phyloP scores from a whole-genome alignment of 2,329 filamentous ascomycete species.

The Ustulina deusta region DNA sequence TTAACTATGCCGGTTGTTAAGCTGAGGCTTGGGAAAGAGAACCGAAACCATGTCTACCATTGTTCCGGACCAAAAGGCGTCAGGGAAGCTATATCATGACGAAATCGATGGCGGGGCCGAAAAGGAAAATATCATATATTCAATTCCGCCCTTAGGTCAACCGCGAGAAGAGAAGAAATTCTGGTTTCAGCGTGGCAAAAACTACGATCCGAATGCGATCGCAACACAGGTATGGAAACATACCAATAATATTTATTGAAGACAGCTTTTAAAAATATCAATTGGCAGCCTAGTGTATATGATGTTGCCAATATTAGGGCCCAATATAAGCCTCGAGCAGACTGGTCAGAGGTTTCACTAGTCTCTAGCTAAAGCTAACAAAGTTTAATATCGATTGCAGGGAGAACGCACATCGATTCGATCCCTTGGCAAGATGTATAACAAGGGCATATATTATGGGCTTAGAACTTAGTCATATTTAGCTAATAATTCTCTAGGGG shows the following conservation, averaged over 20 bases:
- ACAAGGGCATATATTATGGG: too few relatives aligned
- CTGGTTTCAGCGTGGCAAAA: conserved; percentile 51
- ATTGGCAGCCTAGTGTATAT: conserved; percentile 58
- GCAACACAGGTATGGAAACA: conserved; percentile 45
- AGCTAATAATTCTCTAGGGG: too few relatives aligned
- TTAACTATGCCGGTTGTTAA: not conserved
- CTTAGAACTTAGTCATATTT: too few relatives aligned
- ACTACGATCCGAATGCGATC: conserved; percentile 44
- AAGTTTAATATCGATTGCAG: conserved; percentile 37
- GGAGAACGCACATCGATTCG: conserved; percentile 52
- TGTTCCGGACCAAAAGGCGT: conserved; percentile 35
- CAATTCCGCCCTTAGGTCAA: conserved; percentile 45
- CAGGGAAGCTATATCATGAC: conserved; percentile 32
- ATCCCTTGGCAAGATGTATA: conserved; percentile 51
- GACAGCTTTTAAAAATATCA: not conserved
- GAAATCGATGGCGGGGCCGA: conserved; percentile 38
- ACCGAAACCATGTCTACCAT: conserved; percentile 44
- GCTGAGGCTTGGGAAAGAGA: not conserved
- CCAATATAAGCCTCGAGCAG: conserved; percentile 51
- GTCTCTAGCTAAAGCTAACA: not conserved
- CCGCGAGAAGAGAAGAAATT: conserved; percentile 48
- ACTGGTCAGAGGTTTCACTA: conserved; percentile 41
- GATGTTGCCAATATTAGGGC: conserved; percentile 57
- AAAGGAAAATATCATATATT: conserved; percentile 31
- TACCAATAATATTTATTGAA: not conserved